These are phyloP conservation scores for Sinapis alba DNA, from an alignment of 441 rosid genomes.

Conservation along the genomic window DNA sequence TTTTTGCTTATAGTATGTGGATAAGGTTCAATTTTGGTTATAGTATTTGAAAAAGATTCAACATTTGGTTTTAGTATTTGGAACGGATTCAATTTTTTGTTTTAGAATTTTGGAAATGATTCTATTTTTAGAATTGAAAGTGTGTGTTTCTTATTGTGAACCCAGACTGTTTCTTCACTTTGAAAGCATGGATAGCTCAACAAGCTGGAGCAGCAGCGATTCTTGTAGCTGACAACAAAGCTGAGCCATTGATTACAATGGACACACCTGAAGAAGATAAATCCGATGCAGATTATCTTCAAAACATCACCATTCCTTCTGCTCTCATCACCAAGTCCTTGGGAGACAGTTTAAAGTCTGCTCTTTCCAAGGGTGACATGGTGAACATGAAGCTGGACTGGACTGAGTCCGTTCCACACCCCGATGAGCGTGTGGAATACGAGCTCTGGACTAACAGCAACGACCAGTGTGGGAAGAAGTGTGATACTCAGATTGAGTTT, in stretches of 20 bases:
- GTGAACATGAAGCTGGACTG: constrained; percentile 60
- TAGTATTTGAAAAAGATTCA: background rate
- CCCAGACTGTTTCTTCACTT: constrained; percentile 57
- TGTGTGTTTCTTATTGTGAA: background rate
- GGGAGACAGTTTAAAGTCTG: constrained; percentile 51
- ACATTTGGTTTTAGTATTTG: background rate
- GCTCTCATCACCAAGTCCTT: constrained; percentile 51
- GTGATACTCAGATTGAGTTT: constrained; percentile 60
- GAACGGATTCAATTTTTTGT: background rate
- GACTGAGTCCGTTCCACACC: constrained; percentile 62
- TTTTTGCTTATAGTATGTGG: no score
- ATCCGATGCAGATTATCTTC: constrained; percentile 51
- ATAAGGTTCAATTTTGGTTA: background rate
- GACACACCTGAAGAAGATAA: constrained; percentile 57
- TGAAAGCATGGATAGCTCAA: constrained; percentile 67
- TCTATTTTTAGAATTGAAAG: background rate
- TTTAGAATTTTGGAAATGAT: background rate
- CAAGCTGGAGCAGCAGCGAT: constrained; percentile 66
- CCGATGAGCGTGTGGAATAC: constrained; percentile 64
- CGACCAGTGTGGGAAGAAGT: constrained; percentile 57
- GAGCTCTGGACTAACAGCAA: constrained; percentile 61
- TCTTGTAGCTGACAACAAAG: constrained; percentile 53
- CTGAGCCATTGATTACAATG: constrained; percentile 58
- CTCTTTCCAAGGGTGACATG: constrained; percentile 46
- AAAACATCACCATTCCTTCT: constrained; percentile 59